Conservation (phyloP, 129 eudicot species). For the Flaveria sonorensis region DNA sequence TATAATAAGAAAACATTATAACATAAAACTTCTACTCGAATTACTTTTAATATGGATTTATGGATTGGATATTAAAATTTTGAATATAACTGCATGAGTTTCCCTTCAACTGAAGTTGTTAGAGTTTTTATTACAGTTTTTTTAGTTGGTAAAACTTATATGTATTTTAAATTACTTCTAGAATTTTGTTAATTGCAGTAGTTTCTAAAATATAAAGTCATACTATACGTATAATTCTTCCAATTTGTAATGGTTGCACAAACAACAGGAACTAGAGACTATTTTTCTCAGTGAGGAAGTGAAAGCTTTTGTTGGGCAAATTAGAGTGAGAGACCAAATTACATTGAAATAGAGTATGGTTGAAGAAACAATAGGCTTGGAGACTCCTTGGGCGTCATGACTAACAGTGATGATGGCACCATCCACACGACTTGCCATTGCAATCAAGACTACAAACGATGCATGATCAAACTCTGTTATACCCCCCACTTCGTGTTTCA, state of each 20-base stretch:
- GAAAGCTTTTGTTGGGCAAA: background rate
- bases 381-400: slow-evolving; percentile 1
- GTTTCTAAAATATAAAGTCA: background rate
- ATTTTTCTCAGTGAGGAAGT: slow-evolving; percentile 2
- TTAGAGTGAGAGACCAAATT: background rate
- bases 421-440: background rate
- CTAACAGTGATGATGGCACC: background rate
- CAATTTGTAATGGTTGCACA: background rate
- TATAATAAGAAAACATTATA: no score
- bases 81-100: no score
- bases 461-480: background rate
- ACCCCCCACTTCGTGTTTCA: background rate
- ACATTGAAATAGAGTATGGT: slow-evolving; percentile 35
- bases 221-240: background rate
- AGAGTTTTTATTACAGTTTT: no score
- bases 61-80: no score
- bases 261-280: background rate
- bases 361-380: slow-evolving; percentile 20
- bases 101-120: no score
- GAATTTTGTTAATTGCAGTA: background rate
- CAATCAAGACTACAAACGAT: background rate
- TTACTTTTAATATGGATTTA: no score
- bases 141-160: no score
- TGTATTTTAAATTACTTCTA: background rate
- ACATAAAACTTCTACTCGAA: no score